A percentile compares a stretch with the other conserved stretches of the same genome.
Evolutionary conservation across 352 stramenopile genomes (phyloP).

Genomic region (Phytopythium sindhum): DNA sequence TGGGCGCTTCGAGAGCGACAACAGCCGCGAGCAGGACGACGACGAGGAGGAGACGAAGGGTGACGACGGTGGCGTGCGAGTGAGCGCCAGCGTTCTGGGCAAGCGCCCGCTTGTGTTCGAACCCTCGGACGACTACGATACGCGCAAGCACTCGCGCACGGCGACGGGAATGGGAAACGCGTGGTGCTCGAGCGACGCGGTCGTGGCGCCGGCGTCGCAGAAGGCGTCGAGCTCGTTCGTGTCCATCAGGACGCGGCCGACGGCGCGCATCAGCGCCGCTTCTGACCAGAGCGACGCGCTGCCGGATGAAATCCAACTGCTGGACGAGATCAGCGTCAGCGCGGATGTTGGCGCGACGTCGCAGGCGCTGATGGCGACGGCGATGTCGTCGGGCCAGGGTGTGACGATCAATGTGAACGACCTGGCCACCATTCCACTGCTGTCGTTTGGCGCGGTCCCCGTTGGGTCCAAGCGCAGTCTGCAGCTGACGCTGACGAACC

Average conservation of each 20-base stretch:
- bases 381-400: neutral
- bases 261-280: neutral
- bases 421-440: slow-evolving; percentile 23
- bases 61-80: neutral
- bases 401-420: slow-evolving; percentile 50
- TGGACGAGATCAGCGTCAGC: slow-evolving; percentile 3
- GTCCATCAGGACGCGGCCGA: neutral
- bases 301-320: slow-evolving; percentile 5
- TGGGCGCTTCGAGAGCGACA: neutral
- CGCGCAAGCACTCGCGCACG: slow-evolving; percentile 1
- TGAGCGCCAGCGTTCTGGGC: neutral
- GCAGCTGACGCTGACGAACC: slow-evolving; percentile 52
- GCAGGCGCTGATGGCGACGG: neutral
- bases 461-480: slow-evolving; percentile 44
- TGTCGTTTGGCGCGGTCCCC: slow-evolving; percentile 54
- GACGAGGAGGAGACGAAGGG: slow-evolving; percentile 6
- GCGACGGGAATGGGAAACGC: slow-evolving; percentile 4
- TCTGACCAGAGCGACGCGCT: neutral
- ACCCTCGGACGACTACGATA: neutral
- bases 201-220: neutral
- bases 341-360: neutral
- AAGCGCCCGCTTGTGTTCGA: neutral
- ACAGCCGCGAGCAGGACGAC: slow-evolving; percentile 1
- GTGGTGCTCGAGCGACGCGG: slow-evolving; percentile 5
- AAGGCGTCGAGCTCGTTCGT: slow-evolving; percentile 9